Base-by-base conservation (phyloP, 1,284 basidiomycete genomes). In the Neonothopanus nambi region DNA sequence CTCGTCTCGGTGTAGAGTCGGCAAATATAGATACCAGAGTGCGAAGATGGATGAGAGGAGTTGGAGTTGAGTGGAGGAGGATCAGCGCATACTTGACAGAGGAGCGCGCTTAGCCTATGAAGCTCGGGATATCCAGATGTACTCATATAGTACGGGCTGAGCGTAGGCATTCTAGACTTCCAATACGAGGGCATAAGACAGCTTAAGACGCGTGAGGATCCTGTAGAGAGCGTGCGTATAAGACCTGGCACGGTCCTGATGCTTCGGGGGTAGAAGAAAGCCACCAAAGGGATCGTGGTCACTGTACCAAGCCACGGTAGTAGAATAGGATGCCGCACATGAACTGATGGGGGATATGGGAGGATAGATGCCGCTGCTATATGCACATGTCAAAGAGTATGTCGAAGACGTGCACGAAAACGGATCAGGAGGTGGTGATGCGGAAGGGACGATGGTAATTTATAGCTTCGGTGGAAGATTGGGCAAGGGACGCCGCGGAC, bases 1-100 rank as follows among this genome's bases (percentile, higher is more conserved):
- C 77, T 75, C 8, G 87, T 89, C 68, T 88, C 83, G 63, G 89
- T 81, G 61, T 87, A 85, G 18, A 89, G 66, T 5, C 80, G 73
- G 23, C 79, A 79, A 39, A 89, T 83, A 65, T 76, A 80, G 24
- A 70, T 71, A 11, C 86, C 85, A 40, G 75, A 77, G 1, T 75
- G 72, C 1, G 48, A 41, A 6, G 63, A 55, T 75, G 42, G 39
- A 46, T 5, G 59, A 52, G n/a, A 57, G 45, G 17, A 61, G 57
- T 21, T 47, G 48, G 26, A 57, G 54, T 5, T 50, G 45, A 33
- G 12, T 2, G 49, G 33, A 17, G 44, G 36, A 7, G 48, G 42
- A 38, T 42, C 37, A 7, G 45, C 47, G 47, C 51, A 54, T 24
- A 57, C 48, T 55, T 80, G 78, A 44, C 76, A 73, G 15, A 82